These are phyloP conservation scores for Ascobolus immersus DNA, from an alignment of 495 filamentous ascomycete genomes.

Conservation along the genomic window DNA sequence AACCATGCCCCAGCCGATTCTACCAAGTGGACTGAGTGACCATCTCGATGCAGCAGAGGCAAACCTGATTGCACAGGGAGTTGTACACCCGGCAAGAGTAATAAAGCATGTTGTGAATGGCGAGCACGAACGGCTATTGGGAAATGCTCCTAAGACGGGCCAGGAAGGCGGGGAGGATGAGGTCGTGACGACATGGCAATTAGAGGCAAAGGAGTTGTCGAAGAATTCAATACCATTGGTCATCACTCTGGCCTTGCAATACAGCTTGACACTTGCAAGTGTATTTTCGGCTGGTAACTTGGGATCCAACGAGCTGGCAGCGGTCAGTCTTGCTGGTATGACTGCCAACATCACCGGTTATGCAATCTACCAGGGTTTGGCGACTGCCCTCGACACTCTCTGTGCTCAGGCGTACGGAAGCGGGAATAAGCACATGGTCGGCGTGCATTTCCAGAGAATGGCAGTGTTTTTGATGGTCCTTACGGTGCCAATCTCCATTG, in stretches of 20 bases:
- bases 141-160: too few species aligned
- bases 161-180: slow-evolving; percentile 43
- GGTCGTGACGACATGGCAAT: slow-evolving; percentile 62
- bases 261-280: slow-evolving; percentile 40
- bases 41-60: too few species aligned
- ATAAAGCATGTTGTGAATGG: too few species aligned
- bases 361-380: slow-evolving; percentile 39
- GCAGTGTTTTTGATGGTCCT: slow-evolving; percentile 35
- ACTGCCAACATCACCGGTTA: slow-evolving; percentile 50
- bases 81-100: too few species aligned
- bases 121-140: too few species aligned
- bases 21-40: too few species aligned
- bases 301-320: slow-evolving; percentile 35
- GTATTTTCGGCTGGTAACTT: slow-evolving; percentile 42
- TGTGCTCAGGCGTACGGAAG: slow-evolving; percentile 53
- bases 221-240: slow-evolving; percentile 34
- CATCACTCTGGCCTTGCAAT: slow-evolving; percentile 47
- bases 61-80: too few species aligned
- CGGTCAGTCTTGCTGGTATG: slow-evolving; percentile 43
- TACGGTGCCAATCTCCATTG: slow-evolving; percentile 32
- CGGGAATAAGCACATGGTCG: slow-evolving; percentile 40
- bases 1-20: too few species aligned
- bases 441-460: slow-evolving; percentile 47
- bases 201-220: slow-evolving; percentile 44
- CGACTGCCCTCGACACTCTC: slow-evolving; percentile 45